Conservation (phyloP, 2,329 filamentous ascomycete genomes). For the Purpureocillium lavendulum region DNA sequence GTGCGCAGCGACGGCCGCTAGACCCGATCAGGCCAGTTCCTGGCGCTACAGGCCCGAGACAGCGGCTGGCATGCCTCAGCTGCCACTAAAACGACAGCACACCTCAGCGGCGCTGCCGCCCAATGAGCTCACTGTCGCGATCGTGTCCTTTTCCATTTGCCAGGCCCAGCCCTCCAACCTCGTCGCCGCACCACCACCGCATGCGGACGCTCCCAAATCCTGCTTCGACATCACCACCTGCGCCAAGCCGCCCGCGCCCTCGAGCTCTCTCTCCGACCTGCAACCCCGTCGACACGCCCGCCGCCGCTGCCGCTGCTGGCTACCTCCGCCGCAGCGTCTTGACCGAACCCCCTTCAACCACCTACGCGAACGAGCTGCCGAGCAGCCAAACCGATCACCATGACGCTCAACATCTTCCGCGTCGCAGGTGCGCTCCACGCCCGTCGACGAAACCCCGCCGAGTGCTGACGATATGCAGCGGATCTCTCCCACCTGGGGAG, state of each 20-base stretch:
- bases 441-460: background rate
- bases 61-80: too few relatives aligned
- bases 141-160: constrained; percentile 7
- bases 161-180: background rate
- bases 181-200: background rate
- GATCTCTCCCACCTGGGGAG: constrained; percentile 94
- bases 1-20: constrained; percentile 2
- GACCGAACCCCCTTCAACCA: too few relatives aligned
- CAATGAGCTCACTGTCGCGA: constrained; percentile 3
- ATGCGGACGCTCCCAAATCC: background rate
- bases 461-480: constrained; percentile 40
- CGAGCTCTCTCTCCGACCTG: too few relatives aligned
- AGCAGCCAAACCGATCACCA: constrained; percentile 15
- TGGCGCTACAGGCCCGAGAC: background rate
- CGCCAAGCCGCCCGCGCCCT: too few relatives aligned
- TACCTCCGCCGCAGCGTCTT: too few relatives aligned
- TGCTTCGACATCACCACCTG: too few relatives aligned
- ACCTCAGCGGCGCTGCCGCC: too few relatives aligned
- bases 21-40: constrained; percentile 2
- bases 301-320: too few relatives aligned
- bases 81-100: too few relatives aligned
- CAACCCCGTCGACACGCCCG: too few relatives aligned
- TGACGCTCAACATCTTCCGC: constrained; percentile 51
- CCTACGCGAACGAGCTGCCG: background rate
- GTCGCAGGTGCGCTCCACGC: constrained; percentile 37